These are phyloP conservation scores for Acer campestre DNA, from an alignment of 345 rosid genomes.

Conservation along the genomic window DNA sequence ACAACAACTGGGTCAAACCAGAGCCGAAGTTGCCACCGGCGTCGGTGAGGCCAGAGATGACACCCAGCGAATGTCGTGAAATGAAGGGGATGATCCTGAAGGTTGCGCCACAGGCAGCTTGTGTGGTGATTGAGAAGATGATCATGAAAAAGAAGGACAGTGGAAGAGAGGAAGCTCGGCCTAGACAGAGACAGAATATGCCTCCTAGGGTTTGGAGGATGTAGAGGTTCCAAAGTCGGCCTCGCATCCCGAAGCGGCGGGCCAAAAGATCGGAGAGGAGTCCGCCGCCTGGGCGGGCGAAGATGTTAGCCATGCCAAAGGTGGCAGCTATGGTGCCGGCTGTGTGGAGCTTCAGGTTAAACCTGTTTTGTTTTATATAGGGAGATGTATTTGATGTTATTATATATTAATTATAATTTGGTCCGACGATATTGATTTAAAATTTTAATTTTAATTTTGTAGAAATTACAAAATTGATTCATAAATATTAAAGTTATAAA, in stretches of 20 bases:
- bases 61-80: constrained; percentile 67
- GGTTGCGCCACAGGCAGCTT: constrained; percentile 87
- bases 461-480: too few species aligned
- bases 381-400: not conserved
- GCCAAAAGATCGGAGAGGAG: constrained; percentile 65
- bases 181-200: constrained; percentile 74
- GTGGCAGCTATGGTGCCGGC: constrained; percentile 79
- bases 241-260: constrained; percentile 72
- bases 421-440: too few species aligned
- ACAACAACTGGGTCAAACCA: constrained; percentile 69
- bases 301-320: constrained; percentile 80
- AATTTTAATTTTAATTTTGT: too few species aligned
- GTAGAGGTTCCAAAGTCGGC: constrained; percentile 76
- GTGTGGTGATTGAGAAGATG: constrained; percentile 69
- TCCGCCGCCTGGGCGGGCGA: constrained; percentile 79
- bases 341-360: constrained; percentile 69
- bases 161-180: constrained; percentile 66
- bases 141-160: constrained; percentile 67
- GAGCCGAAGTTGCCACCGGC: constrained; percentile 87
- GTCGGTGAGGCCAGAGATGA: constrained; percentile 73
- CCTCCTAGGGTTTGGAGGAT: constrained; percentile 76
- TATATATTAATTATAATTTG: too few species aligned
- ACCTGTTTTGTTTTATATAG: constrained; percentile 32
- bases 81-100: constrained; percentile 77
- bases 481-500: too few species aligned